Base-by-base conservation (phyloP, 441 rosid genomes). In the Brassica balearica region DNA sequence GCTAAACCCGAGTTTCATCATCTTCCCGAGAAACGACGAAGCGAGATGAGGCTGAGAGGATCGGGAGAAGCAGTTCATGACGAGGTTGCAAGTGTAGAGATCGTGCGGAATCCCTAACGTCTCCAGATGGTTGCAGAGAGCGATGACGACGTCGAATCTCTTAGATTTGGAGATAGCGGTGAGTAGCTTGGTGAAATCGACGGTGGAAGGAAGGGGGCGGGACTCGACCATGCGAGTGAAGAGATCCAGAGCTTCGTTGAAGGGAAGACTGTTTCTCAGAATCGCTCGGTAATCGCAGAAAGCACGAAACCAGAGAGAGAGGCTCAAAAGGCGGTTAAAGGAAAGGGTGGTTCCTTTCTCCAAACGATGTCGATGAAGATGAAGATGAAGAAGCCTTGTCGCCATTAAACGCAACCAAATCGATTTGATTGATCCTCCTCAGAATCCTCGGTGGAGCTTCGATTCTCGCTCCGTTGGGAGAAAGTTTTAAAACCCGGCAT, bases 1-100 rank as follows among this genome's bases (percentile, higher is more conserved):
- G 63, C 38, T 55, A 14, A 74, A 56, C 22, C 79, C 79, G 48
- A 80, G 82, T 10, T 80, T 80, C 82, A 64, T 73, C 71, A 79
- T 74, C 62, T 74, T 79, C 61, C 82, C 79, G 2, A 79, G 66
- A 62, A 73, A 73, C 0, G 61, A 69, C 0, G 25, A 72, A 29
- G 68, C 81, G 34, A 27, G 55, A 67, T 2, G 25, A 60, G 69
- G 77, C 1, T 60, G 69, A 6, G 69, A 72, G 8, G 73, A 78
- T 1, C 61, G 81, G 15, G 69, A 70, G 15, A 69, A 56, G 65
- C 75, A 69, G 8, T 74, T 80, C 43, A 80, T 64, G 0, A 68
- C 3, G 60, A 80, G 71, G 43, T 74, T 80, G 9, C 66, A 79
- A 11, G 62, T 36, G 6, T 69, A 69, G 43, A 80, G 34, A 69